Evolutionary conservation across 495 filamentous ascomycete species (phyloP), one percentile per base, ranked within the genome.

Genomic region (Xylaria castorea): DNA sequence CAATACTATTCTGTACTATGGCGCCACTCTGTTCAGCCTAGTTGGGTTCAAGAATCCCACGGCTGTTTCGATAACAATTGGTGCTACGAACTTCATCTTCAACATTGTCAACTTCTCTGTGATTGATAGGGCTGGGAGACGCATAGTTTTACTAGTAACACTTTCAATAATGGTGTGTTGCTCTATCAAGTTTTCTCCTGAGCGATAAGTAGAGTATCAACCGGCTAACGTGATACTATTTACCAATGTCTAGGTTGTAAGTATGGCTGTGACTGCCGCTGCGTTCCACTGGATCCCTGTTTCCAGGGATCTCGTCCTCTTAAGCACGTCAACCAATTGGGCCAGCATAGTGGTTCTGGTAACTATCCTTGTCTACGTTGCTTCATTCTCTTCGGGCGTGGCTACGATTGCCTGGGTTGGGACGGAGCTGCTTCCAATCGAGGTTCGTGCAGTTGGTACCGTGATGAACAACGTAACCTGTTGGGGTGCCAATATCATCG

Each of bases 21-120:
- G 84, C 5, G 79, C 85, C 1, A 87, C 84, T 1, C 80, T 89
- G 0, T 89, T 89, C 71, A 80, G 81, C 20, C 75, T 85, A 1
- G 87, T 89, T 27, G 87, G 87, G 6, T 88, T 89, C 74, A 70
- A 70, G 25, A 85, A 87, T 66, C 81, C 87, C 3, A 81, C 83
- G 0, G 85, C 86, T 2, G 86, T 88, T 6, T 83, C 83, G 5
- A 82, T 82, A 27, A 82, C 86, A 34, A 81, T 88, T 36, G 85
- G 84, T 4, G 87, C 75, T 1, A 87, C 86, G 6, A 89, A 88
- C 71, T 86, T 89, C 70, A 69, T 87, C 66, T 86, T 89, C 77
- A 87, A 82, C 5, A 78, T 82, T 38, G 80, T 87, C 53, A 88
- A 87, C 71, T 80, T 89, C 73, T 76, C 84, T 73, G 50, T 85